These are phyloP conservation scores for Phytophthora colocasiae DNA, from an alignment of 352 stramenopile species.

Conservation along the genomic window DNA sequence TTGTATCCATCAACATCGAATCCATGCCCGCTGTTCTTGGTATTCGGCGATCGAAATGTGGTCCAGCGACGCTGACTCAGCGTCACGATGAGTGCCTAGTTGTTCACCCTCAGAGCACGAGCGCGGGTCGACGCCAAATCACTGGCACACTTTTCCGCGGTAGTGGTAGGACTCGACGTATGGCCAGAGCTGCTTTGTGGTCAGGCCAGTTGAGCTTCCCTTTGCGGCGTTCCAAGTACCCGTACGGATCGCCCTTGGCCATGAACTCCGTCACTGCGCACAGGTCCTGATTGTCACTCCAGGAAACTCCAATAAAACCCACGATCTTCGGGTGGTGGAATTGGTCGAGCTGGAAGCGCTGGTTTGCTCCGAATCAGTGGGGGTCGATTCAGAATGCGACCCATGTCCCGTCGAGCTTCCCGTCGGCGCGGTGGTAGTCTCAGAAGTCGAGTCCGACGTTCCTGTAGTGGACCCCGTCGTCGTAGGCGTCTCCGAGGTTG, in stretches of 20 bases:
- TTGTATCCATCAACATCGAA: slow-evolving; percentile 2
- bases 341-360: not conserved
- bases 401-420: no score
- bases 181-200: slow-evolving; percentile 24
- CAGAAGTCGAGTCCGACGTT: not conserved
- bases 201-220: slow-evolving; percentile 40
- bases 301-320: slow-evolving; percentile 55
- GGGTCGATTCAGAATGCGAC: no score
- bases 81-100: not conserved
- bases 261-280: slow-evolving; percentile 65
- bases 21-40: not conserved
- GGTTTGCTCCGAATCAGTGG: no score
- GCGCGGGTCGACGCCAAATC: slow-evolving; percentile 13
- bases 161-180: not conserved
- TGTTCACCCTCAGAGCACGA: slow-evolving; percentile 3
- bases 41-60: not conserved
- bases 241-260: slow-evolving; percentile 54
- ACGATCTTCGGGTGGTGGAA: slow-evolving; percentile 54
- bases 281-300: slow-evolving; percentile 55
- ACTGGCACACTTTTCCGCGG: slow-evolving; percentile 10
- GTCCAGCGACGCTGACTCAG: not conserved
- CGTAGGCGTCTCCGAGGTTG: slow-evolving; percentile 1
- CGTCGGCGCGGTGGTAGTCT: not conserved
- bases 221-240: slow-evolving; percentile 37
- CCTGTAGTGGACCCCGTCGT: no score